A percentile compares a stretch with the other conserved stretches of the same genome.
These are phyloP conservation scores for Chalciporus sphaerocephalus DNA, from an alignment of 768 basidiomycete species.

Conservation along the genomic window DNA sequence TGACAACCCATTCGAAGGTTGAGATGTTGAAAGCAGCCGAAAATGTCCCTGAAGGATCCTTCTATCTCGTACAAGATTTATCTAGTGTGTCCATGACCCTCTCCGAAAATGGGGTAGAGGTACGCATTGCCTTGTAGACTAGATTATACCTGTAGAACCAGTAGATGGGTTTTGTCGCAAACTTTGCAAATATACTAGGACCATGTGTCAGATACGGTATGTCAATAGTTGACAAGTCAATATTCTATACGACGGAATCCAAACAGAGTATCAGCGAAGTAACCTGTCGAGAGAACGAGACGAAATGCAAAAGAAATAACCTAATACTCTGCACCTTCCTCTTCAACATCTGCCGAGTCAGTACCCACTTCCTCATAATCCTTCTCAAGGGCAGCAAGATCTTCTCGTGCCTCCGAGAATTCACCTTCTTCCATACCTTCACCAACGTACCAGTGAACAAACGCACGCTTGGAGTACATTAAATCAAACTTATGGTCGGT, in stretches of 20 bases:
- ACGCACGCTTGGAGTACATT: constrained; percentile 93
- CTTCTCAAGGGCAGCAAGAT: constrained; percentile 95
- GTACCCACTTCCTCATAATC: constrained; percentile 89
- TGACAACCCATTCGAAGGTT: constrained; percentile 73
- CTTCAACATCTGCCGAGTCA: constrained; percentile 71
- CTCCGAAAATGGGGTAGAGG: constrained; percentile 39
- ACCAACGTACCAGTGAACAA: constrained; percentile 93
- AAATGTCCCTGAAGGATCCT: constrained; percentile 29
- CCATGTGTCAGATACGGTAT: neutral
- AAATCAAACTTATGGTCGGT: constrained; percentile 97
- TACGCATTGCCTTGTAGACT: constrained; percentile 11
- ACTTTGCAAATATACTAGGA: constrained; percentile 5
- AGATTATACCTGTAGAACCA: neutral
- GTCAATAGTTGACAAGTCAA: constrained; percentile 11
- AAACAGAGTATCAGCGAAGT: neutral
- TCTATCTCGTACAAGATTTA: constrained; percentile 68
- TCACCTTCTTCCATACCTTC: constrained; percentile 99
- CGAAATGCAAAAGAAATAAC: neutral
- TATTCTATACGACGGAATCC: constrained; percentile 9
- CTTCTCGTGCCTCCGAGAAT: constrained; percentile 97
- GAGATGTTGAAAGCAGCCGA: constrained; percentile 61
- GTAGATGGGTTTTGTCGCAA: neutral
- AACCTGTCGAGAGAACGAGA: neutral
- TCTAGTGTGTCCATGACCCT: constrained; percentile 38
- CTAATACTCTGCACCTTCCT: constrained; percentile 53